These are phyloP conservation scores for Nicotiana paniculata DNA, from an alignment of 257 asterid genomes.

Conservation along the genomic window DNA sequence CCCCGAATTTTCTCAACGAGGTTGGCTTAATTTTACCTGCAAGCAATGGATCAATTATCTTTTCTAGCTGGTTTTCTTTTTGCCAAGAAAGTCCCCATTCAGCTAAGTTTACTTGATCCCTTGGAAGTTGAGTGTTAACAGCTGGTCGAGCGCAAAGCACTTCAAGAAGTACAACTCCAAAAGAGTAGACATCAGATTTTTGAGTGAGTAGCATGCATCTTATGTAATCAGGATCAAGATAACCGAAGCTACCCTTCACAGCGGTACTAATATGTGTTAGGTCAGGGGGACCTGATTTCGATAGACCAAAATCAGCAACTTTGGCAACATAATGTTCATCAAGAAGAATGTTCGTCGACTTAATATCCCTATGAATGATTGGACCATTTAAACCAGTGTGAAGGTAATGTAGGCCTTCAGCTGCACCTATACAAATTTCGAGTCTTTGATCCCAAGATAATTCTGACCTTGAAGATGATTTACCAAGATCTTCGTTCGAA, in stretches of 20 bases:
- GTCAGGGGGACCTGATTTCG: conserved; percentile 31
- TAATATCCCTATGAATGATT: conserved; percentile 55
- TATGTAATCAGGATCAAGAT: conserved; percentile 53
- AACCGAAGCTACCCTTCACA: conserved; percentile 61
- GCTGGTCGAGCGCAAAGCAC: conserved; percentile 53
- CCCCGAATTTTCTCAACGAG: conserved; percentile 46
- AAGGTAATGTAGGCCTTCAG: conserved; percentile 46
- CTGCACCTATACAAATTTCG: conserved; percentile 46
- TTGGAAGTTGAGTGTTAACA: conserved; percentile 21
- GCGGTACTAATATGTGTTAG: conserved; percentile 39
- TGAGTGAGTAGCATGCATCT: conserved; percentile 30
- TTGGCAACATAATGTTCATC: conserved; percentile 55
- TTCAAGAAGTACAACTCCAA: conserved; percentile 67
- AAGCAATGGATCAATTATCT: conserved; percentile 45
- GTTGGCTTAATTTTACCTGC: conserved; percentile 34
- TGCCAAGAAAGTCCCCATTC: conserved; percentile 50
- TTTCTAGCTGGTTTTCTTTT: conserved; percentile 30
- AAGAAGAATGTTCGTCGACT: conserved; percentile 57
- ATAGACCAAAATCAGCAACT: conserved; percentile 62
- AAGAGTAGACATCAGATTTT: conserved; percentile 59
- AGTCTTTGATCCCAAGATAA: conserved; percentile 53
- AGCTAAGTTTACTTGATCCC: conserved; percentile 43
- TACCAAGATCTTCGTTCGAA: background rate
- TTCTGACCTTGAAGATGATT: background rate
- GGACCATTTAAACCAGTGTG: conserved; percentile 36